Conservation (phyloP, 1,284 basidiomycete species). For the Cutaneotrichosporon mucoides region DNA sequence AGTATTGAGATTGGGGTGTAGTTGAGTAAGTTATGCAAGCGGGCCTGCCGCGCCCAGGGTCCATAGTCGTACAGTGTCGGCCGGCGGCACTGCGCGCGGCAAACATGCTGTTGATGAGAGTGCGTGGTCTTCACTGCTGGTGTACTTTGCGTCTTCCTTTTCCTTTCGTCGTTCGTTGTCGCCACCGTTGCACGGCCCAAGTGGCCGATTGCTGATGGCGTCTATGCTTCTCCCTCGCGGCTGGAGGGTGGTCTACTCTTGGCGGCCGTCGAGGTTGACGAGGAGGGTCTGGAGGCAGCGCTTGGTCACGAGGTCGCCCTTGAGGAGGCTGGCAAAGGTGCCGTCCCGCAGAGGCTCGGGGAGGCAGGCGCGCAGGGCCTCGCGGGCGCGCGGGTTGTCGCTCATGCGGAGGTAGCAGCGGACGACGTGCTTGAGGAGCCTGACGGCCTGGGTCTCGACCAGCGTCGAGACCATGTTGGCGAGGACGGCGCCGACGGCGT, state of each 20-base stretch:
- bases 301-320: slow-evolving; percentile 95
- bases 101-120: not conserved
- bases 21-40: not conserved
- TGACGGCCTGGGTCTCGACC: slow-evolving; percentile 94
- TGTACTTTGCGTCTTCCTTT: not conserved
- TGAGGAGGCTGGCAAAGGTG: slow-evolving; percentile 85
- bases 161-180: not conserved
- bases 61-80: slow-evolving; percentile 3
- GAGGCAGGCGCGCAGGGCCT: slow-evolving; percentile 93
- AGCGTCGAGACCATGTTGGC: slow-evolving; percentile 98
- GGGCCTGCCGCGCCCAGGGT: slow-evolving; percentile 4
- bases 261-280: slow-evolving; percentile 68
- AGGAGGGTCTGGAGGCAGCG: slow-evolving; percentile 92
- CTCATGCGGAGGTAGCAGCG: slow-evolving; percentile 93
- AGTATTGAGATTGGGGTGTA: not conserved
- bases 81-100: not conserved
- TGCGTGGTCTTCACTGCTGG: not conserved
- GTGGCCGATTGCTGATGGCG: too few species aligned
- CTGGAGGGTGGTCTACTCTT: slow-evolving; percentile 29
- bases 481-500: slow-evolving; percentile 95
- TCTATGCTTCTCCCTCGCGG: too few species aligned
- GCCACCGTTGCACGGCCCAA: not conserved
- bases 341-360: slow-evolving; percentile 93
- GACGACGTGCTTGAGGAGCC: slow-evolving; percentile 96
- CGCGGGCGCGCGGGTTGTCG: slow-evolving; percentile 92